Conservation (phyloP, 2,329 filamentous ascomycete species). For the Biscogniauxia marginata region DNA sequence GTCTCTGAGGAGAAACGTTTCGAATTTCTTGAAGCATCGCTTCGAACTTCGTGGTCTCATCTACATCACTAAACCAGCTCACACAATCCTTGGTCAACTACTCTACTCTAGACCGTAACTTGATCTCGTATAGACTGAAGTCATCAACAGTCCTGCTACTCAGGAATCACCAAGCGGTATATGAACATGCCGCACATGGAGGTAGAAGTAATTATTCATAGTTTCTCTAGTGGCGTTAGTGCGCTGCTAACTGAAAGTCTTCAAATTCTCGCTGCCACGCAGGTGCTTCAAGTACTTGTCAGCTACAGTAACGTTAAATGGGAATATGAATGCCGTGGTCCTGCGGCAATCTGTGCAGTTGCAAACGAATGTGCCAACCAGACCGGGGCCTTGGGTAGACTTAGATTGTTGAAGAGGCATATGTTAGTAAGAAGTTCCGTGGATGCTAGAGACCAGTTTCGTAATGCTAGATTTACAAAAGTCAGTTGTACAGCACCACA, state of each 20-base stretch:
- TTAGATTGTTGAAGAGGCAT: slow-evolving; percentile 18
- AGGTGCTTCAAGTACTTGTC: slow-evolving; percentile 46
- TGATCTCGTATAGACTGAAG: slow-evolving; percentile 55
- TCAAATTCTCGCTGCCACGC: slow-evolving; percentile 52
- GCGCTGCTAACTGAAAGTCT: slow-evolving; percentile 41
- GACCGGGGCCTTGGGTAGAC: slow-evolving; percentile 44
- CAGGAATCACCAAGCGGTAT: slow-evolving; percentile 52
- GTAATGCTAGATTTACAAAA: slow-evolving; percentile 42
- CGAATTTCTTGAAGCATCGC: slow-evolving; percentile 17
- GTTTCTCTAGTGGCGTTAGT: slow-evolving; percentile 45
- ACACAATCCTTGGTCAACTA: slow-evolving; percentile 52
- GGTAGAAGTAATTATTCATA: slow-evolving; percentile 66
- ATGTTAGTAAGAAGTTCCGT: slow-evolving; percentile 2
- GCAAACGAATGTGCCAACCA: slow-evolving; percentile 54
- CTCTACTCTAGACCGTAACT: slow-evolving; percentile 53
- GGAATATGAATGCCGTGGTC: slow-evolving; percentile 61
- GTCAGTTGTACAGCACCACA: slow-evolving; percentile 55
- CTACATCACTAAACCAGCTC: slow-evolving; percentile 42
- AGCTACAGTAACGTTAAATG: slow-evolving; percentile 54
- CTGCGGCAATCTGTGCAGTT: slow-evolving; percentile 63
- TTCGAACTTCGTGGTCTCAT: slow-evolving; percentile 33
- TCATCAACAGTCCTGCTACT: slow-evolving; percentile 63
- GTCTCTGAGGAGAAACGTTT: neutral
- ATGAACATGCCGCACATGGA: slow-evolving; percentile 58
- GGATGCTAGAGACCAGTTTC: neutral